Evolutionary conservation across 2,329 filamentous ascomycete species (phyloP).

Genomic region (Orbilia brochopaga): DNA sequence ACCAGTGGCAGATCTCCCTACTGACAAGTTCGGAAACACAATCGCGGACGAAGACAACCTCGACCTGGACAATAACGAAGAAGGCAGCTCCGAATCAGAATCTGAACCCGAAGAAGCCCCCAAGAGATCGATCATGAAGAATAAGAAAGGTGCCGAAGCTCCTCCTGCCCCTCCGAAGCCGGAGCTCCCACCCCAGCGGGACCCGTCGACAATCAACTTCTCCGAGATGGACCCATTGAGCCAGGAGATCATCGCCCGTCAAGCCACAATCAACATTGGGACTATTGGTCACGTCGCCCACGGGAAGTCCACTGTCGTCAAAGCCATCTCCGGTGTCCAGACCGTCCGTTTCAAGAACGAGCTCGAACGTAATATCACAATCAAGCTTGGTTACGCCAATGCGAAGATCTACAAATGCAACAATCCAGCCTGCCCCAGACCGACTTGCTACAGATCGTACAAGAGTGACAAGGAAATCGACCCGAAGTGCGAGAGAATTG

Average conservation of each 20-base stretch:
- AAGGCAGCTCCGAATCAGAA: constrained; percentile 59
- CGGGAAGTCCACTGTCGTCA: constrained; percentile 98
- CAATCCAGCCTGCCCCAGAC: constrained; percentile 85
- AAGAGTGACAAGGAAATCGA: constrained; percentile 99
- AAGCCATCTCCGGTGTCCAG: constrained; percentile 98
- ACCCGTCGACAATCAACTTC: constrained; percentile 86
- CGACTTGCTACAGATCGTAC: constrained; percentile 94
- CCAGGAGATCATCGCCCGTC: constrained; percentile 94
- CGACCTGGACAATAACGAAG: constrained; percentile 60
- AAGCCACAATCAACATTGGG: constrained; percentile 98
- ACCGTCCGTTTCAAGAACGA: constrained; percentile 99
- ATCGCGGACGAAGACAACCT: constrained; percentile 71
- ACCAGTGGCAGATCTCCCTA: constrained; percentile 57
- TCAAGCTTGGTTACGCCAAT: constrained; percentile 99
- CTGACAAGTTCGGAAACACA: constrained; percentile 72
- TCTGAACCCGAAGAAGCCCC: constrained; percentile 66
- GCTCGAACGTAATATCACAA: constrained; percentile 97
- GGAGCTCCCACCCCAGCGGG: constrained; percentile 84
- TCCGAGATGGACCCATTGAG: constrained; percentile 80
- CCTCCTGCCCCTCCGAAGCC: constrained; percentile 63
- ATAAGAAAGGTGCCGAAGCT: constrained; percentile 72
- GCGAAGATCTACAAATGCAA: constrained; percentile 99
- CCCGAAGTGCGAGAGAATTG: constrained; percentile 91
- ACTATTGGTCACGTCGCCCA: constrained; percentile 98
- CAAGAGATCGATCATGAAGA: constrained; percentile 81